These are phyloP conservation scores for Candida dendrica DNA, from an alignment of 805 yeast genomes.

Conservation along the genomic window DNA sequence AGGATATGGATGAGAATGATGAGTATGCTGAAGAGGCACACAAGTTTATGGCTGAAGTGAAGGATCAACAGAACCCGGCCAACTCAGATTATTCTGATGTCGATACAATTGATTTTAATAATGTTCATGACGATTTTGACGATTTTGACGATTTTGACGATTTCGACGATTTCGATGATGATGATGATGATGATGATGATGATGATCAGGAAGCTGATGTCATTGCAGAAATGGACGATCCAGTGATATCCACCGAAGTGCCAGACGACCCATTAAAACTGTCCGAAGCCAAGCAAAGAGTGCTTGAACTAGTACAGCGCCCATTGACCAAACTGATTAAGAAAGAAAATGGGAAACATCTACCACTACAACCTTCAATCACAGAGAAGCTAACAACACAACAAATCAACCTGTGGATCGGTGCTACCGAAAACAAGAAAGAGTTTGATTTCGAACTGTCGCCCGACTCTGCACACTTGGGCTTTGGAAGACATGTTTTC, in stretches of 20 bases:
- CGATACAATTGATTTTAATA: constrained; percentile 35
- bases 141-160: constrained; percentile 18
- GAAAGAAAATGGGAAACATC: constrained; percentile 3
- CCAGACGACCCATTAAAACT: constrained; percentile 21
- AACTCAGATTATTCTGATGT: constrained; percentile 25
- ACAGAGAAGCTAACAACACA: constrained; percentile 46
- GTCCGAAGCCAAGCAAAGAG: constrained; percentile 32
- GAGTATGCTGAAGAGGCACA: constrained; percentile 16
- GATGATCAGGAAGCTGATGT: constrained; percentile 14
- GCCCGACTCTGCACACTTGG: constrained; percentile 20
- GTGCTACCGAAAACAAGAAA: constrained; percentile 25
- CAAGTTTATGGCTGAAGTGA: constrained; percentile 7
- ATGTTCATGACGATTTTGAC: constrained; percentile 43
- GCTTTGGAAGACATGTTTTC: constrained; percentile 51
- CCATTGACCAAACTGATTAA: constrained; percentile 45
- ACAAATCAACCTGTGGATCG: constrained; percentile 73
- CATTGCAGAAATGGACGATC: constrained; percentile 7
- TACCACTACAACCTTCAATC: constrained; percentile 37
- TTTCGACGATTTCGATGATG: constrained; percentile 25
- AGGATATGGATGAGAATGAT: constrained; percentile 11
- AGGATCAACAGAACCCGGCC: constrained; percentile 6
- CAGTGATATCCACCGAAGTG: constrained; percentile 6
- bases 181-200: constrained; percentile 21
- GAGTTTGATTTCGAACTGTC: constrained; percentile 12
- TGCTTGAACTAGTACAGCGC: constrained; percentile 48